phyloP scores from a whole-genome alignment of 2,329 filamentous ascomycete genomes.

The Pseudogymnoascus sp. region DNA sequence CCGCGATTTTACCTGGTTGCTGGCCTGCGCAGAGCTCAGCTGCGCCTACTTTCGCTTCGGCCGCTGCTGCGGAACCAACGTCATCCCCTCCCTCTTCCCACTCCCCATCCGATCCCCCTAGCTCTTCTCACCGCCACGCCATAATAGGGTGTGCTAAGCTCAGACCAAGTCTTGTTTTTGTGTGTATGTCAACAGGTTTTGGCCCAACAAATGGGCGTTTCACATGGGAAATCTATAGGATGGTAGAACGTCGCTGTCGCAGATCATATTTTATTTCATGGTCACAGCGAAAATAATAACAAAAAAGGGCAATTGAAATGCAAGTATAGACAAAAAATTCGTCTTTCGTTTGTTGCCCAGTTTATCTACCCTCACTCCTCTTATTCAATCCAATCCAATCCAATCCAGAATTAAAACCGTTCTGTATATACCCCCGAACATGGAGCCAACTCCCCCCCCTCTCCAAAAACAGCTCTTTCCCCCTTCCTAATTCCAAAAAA shows the following conservation, averaged over 20 bases:
- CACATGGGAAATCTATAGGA: not conserved
- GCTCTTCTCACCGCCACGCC: not conserved
- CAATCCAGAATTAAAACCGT: not conserved
- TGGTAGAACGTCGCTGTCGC: too few species aligned
- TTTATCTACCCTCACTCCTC: not conserved
- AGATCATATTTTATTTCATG: not conserved
- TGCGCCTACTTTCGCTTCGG: not conserved
- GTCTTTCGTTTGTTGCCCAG: not conserved
- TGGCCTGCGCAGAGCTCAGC: not conserved
- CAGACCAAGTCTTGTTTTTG: not conserved
- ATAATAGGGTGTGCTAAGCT: not conserved
- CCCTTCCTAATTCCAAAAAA: not conserved
- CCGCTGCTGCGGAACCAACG: not conserved
- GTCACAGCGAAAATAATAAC: not conserved
- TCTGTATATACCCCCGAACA: not conserved
- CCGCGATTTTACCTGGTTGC: not conserved
- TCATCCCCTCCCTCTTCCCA: not conserved
- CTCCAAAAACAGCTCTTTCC: too few species aligned
- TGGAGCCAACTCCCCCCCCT: not conserved
- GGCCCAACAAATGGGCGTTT: not conserved
- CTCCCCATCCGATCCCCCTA: not conserved
- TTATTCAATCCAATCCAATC: not conserved
- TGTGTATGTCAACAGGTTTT: too few species aligned
- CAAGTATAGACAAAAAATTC: not conserved
- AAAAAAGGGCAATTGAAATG: not conserved